Base-by-base conservation (phyloP, 768 basidiomycete species). In the Royoungia palumana region DNA sequence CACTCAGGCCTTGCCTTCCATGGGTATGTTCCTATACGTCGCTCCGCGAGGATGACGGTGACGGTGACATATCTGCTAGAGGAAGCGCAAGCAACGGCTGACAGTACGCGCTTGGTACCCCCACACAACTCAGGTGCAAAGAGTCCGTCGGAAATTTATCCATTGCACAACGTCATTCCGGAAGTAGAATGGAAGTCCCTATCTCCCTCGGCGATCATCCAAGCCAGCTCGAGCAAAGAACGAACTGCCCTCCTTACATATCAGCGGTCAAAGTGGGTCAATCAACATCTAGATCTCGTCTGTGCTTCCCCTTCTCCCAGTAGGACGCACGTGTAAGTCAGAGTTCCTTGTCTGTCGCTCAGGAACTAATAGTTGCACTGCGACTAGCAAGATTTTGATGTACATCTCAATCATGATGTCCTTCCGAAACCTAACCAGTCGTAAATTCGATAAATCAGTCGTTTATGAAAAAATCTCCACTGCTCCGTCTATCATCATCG, bases 321-420 rank as follows among this genome's bases (percentile, higher is more conserved):
- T 47, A 84, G 80, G 61, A 78, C 73, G 41, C 77, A 76, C 19
- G 59, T 88, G 89, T 89, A 54, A 44, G 82, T 71, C 35, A 25
- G 1, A 32, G 30, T 14, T 57, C 39, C 43, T 38, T 41, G n/a
- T 6, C 22, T 2, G 17, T 19, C 28, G 19, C 1, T 13, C 17
- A n/a, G 9, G 17, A 12, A 20, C 24, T 66, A 38, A 57, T 24
- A n/a, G 38, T 0, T 11, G 6, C n/a, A 27, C 35, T 25, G 17
- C 22, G 3, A 36, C 27, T 59, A 92, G 90, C 41, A 87, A 85
- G 69, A 79, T 88, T 40, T 58, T 93, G 25, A 71, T 85, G 49
- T 94, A 92, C 70, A 84, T 95, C 54, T 82, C 92, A 1, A 71
- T 79, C n/a, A 84, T 98, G 78, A 72, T 94, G 50, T 72, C 77